Conservation (phyloP, 2,329 filamentous ascomycete genomes). For the Beauveria australis region DNA sequence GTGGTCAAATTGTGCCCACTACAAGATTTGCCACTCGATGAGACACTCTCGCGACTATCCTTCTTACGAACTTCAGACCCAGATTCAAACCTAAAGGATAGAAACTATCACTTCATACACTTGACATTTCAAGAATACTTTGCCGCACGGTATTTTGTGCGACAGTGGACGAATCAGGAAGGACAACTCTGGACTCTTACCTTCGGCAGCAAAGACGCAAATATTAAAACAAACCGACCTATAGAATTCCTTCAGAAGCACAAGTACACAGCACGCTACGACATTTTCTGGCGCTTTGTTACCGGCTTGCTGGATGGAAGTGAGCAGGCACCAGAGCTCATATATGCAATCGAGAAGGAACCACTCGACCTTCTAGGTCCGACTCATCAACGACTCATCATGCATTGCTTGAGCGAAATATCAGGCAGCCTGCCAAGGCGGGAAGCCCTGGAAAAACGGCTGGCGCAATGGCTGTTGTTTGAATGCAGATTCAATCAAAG, state of each 20-base stretch:
- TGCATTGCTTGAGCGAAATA: constrained; percentile 25
- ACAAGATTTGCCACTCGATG: too few species aligned
- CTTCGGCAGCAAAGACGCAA: not conserved
- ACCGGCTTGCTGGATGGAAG: not conserved
- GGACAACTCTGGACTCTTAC: not conserved
- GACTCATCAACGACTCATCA: constrained; percentile 28
- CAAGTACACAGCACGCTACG: not conserved
- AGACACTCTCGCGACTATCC: too few species aligned
- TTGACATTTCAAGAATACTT: too few species aligned
- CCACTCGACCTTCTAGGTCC: constrained; percentile 29
- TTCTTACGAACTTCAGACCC: too few species aligned
- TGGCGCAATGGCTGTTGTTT: constrained; percentile 18
- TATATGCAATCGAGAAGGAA: constrained; percentile 23
- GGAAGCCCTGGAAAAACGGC: constrained; percentile 11
- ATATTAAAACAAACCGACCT: not conserved
- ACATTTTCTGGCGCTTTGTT: not conserved
- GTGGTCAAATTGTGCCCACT: too few species aligned
- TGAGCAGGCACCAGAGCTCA: constrained; percentile 16
- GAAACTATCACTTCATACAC: too few species aligned
- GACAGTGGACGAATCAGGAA: not conserved
- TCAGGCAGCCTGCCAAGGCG: constrained; percentile 8
- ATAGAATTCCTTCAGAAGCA: not conserved
- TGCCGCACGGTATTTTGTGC: too few species aligned
- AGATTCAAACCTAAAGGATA: too few species aligned
- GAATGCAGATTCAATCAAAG: not conserved